These are phyloP conservation scores for Brasenia schreberi DNA, from an alignment of 164 flowering plant species.

Conservation along the genomic window DNA sequence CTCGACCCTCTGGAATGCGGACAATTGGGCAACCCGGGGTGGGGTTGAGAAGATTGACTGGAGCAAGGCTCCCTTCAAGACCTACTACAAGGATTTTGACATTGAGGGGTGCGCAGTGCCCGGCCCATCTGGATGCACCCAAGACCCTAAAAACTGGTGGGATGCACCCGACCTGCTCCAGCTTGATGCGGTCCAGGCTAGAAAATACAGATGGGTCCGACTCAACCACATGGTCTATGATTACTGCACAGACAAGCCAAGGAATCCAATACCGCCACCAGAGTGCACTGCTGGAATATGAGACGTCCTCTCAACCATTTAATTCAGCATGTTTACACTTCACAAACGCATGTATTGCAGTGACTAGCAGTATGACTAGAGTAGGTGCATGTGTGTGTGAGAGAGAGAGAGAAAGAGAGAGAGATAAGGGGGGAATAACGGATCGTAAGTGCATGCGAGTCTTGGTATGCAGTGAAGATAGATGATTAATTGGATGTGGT, in stretches of 20 bases:
- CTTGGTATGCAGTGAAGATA: too few relatives aligned
- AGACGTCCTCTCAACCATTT: not conserved
- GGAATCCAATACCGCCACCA: slow-evolving; percentile 9
- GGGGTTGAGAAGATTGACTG: slow-evolving; percentile 18
- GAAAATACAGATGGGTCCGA: slow-evolving; percentile 13
- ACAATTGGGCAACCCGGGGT: slow-evolving; percentile 14
- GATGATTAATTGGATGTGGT: too few relatives aligned
- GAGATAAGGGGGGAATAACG: too few relatives aligned
- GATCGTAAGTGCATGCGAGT: too few relatives aligned
- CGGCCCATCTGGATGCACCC: slow-evolving; percentile 1
- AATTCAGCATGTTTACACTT: too few relatives aligned
- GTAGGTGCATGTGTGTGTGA: too few relatives aligned
- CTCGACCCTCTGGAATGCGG: slow-evolving; percentile 14
- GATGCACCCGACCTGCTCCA: slow-evolving; percentile 5
- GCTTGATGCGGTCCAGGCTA: slow-evolving; percentile 7
- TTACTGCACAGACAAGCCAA: slow-evolving; percentile 12
- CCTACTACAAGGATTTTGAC: slow-evolving; percentile 12
- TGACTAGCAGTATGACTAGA: too few relatives aligned
- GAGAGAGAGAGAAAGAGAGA: too few relatives aligned
- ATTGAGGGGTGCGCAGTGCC: slow-evolving; percentile 9
- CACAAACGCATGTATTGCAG: too few relatives aligned
- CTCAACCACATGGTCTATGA: slow-evolving; percentile 15
- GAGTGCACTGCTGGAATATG: slow-evolving; percentile 13
- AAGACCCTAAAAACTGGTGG: slow-evolving; percentile 9
- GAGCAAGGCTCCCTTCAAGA: slow-evolving; percentile 12